phyloP scores from a whole-genome alignment of 2,329 filamentous ascomycete species.

The Stemphylium lycopersici region DNA sequence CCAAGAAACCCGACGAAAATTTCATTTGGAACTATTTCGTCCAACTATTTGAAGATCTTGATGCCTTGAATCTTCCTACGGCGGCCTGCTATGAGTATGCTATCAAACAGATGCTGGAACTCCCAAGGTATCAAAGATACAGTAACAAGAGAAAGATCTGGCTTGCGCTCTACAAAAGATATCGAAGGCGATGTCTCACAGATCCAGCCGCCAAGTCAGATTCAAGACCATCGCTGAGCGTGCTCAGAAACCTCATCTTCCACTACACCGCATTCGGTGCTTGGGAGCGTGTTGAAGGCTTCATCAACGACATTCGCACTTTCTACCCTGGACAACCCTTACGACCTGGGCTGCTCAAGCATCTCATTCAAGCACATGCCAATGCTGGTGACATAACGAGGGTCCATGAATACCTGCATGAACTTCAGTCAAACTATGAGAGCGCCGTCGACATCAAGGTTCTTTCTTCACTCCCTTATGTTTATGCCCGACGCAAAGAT shows the following conservation, averaged over 20 bases:
- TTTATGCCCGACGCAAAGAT: slow-evolving; percentile 73
- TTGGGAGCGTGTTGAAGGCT: slow-evolving; percentile 22
- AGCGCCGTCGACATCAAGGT: slow-evolving; percentile 18
- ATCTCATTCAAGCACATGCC: slow-evolving; percentile 40
- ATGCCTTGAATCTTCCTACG: slow-evolving; percentile 24
- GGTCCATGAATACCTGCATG: slow-evolving; percentile 44
- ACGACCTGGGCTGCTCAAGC: slow-evolving; percentile 23
- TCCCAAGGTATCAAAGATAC: slow-evolving; percentile 38
- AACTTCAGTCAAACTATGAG: slow-evolving; percentile 23
- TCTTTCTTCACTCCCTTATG: slow-evolving; percentile 62
- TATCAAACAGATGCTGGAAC: slow-evolving; percentile 30
- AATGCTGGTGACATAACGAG: slow-evolving; percentile 39
- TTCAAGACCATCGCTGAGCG: slow-evolving; percentile 26
- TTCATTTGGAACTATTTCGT: slow-evolving; percentile 35
- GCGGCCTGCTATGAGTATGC: slow-evolving; percentile 34
- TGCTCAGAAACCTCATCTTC: slow-evolving; percentile 29
- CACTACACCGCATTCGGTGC: slow-evolving; percentile 29
- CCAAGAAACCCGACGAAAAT: slow-evolving; percentile 28
- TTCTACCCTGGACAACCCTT: slow-evolving; percentile 32
- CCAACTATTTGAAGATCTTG: slow-evolving; percentile 33
- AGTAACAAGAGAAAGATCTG: slow-evolving; percentile 34
- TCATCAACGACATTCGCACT: slow-evolving; percentile 34
- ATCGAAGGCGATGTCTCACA: slow-evolving; percentile 26
- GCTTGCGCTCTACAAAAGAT: slow-evolving; percentile 35
- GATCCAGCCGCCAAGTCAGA: slow-evolving; percentile 7